Conservation (phyloP, 108 stramenopile genomes). For the Nitzschia palea region DNA sequence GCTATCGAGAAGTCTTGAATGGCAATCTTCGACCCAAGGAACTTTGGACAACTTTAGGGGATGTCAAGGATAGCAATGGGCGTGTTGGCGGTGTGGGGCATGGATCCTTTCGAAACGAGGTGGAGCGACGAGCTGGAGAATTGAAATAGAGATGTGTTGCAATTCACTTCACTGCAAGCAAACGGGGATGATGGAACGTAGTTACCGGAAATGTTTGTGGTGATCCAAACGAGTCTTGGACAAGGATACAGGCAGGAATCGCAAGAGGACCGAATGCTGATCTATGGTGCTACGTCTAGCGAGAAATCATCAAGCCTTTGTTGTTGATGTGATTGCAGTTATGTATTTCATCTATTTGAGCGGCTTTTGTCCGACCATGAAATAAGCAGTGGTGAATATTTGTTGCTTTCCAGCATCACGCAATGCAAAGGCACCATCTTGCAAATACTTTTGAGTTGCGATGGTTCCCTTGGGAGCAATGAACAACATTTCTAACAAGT, state of each 20-base stretch:
- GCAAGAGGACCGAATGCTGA: too few species aligned
- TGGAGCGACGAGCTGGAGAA: constrained; percentile 58
- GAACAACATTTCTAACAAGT: constrained; percentile 55
- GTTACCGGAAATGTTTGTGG: too few species aligned
- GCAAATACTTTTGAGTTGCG: constrained; percentile 86
- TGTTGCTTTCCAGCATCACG: constrained; percentile 64
- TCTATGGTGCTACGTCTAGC: too few species aligned
- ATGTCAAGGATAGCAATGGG: constrained; percentile 60
- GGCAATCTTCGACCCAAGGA: constrained; percentile 33
- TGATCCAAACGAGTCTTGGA: too few species aligned
- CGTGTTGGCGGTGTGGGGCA: constrained; percentile 47
- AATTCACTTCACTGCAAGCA: too few species aligned
- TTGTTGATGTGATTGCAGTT: too few species aligned
- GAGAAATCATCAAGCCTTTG: too few species aligned
- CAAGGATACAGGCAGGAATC: too few species aligned
- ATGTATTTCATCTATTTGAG: neutral
- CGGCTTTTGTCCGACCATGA: constrained; percentile 86
- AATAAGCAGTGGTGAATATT: constrained; percentile 88
- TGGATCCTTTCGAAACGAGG: constrained; percentile 48
- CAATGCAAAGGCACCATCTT: constrained; percentile 80
- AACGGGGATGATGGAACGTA: too few species aligned
- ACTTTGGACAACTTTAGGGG: constrained; percentile 45
- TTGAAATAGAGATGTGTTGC: too few species aligned
- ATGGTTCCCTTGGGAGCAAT: constrained; percentile 82
- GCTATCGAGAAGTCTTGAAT: constrained; percentile 42